Evolutionary conservation across 495 filamentous ascomycete genomes (phyloP).

Genomic region (Penicillium atrosanguineum): DNA sequence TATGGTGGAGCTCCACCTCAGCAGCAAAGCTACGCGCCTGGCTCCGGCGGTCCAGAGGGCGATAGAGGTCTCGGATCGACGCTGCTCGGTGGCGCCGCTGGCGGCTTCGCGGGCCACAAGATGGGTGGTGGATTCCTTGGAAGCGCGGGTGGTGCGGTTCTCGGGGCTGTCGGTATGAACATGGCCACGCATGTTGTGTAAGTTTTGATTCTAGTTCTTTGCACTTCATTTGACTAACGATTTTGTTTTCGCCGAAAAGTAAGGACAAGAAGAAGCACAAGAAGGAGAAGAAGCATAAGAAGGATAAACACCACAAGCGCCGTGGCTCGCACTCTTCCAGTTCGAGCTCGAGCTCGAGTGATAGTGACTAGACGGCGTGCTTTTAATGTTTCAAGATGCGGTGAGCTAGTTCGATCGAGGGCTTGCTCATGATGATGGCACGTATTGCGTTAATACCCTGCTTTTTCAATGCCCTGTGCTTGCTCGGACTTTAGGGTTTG

Average conservation of each 20-base stretch:
- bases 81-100: conserved; percentile 41
- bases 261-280: conserved; percentile 30
- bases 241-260: conserved; percentile 3
- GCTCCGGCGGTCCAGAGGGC: conserved; percentile 23
- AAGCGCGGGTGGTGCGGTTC: conserved; percentile 41
- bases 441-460: background rate
- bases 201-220: conserved; percentile 9
- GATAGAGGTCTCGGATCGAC: conserved; percentile 47
- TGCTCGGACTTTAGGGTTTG: background rate
- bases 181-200: conserved; percentile 35
- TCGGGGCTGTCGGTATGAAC: conserved; percentile 46
- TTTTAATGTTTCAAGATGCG: background rate
- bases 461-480: background rate
- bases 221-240: conserved; percentile 9
- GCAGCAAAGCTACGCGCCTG: conserved; percentile 7
- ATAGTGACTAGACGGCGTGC: background rate
- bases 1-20: conserved; percentile 2
- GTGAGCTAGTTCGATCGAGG: background rate
- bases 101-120: conserved; percentile 43
- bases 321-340: conserved; percentile 2
- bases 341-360: conserved; percentile 24
- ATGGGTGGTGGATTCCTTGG: conserved; percentile 40
- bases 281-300: conserved; percentile 30
- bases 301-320: conserved; percentile 29
- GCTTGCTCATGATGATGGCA: background rate